A percentile compares a stretch with the other conserved stretches of the same genome.
phyloP scores from a whole-genome alignment of 495 filamentous ascomycete species.

The Tuber brumale region DNA sequence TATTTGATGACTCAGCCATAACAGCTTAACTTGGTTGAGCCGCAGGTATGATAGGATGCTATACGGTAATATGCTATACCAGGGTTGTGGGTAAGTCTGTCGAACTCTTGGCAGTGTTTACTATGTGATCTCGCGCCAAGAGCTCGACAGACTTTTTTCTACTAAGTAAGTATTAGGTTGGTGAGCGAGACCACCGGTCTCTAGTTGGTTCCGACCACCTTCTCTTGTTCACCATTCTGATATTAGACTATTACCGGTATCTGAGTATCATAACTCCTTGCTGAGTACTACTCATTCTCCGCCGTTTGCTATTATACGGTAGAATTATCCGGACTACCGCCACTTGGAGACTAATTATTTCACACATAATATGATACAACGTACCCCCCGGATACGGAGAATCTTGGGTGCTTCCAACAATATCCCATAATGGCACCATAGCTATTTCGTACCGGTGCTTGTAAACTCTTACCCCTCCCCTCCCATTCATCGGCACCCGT shows the following conservation, averaged over 20 bases:
- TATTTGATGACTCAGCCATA: not conserved
- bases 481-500: not conserved
- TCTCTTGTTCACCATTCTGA: not conserved
- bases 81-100: too few species aligned
- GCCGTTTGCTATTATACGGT: not conserved
- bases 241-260: too few species aligned
- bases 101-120: too few species aligned
- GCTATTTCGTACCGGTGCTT: not conserved
- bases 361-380: not conserved
- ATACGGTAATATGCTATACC: too few species aligned
- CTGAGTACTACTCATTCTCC: not conserved
- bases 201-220: not conserved
- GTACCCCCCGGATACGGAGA: too few species aligned
- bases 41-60: too few species aligned
- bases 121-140: too few species aligned
- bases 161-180: not conserved
- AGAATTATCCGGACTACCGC: not conserved
- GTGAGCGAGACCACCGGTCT: not conserved
- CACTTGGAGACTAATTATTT: not conserved
- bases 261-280: too few species aligned
- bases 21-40: not conserved
- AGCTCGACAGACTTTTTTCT: too few species aligned
- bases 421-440: not conserved
- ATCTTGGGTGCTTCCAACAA: too few species aligned
- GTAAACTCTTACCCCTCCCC: not conserved